These are phyloP conservation scores for Neurospora sp. DNA, from an alignment of 2,329 filamentous ascomycete genomes.

Conservation along the genomic window DNA sequence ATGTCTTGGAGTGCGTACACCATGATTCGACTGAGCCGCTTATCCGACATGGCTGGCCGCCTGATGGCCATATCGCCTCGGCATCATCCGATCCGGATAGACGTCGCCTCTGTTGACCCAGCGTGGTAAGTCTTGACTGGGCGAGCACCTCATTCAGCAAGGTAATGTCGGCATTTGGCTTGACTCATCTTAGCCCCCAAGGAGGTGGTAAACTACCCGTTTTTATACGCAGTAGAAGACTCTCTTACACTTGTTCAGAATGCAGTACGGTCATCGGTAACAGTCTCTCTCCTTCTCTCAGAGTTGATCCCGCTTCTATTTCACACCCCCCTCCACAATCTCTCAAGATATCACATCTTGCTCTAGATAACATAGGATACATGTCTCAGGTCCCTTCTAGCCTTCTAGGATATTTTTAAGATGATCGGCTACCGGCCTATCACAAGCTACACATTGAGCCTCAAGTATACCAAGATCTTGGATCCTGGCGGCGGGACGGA, in stretches of 20 bases:
- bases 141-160: neutral
- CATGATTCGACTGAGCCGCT: neutral
- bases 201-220: neutral
- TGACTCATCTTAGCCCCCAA: neutral
- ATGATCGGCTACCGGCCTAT: neutral
- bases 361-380: neutral
- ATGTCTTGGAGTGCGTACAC: neutral
- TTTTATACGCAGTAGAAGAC: neutral
- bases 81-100: neutral
- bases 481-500: neutral
- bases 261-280: neutral
- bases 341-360: neutral
- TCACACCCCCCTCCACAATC: neutral
- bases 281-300: neutral
- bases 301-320: neutral
- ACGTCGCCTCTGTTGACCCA: neutral
- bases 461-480: neutral
- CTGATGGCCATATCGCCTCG: neutral
- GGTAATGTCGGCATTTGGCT: neutral
- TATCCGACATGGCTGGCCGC: neutral
- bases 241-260: neutral
- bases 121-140: neutral
- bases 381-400: neutral
- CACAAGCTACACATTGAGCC: neutral
- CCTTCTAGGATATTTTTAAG: neutral